These are phyloP conservation scores for Lichtheimia ramosa DNA, from an alignment of 371 early-diverging fungal genomes.

Conservation along the genomic window DNA sequence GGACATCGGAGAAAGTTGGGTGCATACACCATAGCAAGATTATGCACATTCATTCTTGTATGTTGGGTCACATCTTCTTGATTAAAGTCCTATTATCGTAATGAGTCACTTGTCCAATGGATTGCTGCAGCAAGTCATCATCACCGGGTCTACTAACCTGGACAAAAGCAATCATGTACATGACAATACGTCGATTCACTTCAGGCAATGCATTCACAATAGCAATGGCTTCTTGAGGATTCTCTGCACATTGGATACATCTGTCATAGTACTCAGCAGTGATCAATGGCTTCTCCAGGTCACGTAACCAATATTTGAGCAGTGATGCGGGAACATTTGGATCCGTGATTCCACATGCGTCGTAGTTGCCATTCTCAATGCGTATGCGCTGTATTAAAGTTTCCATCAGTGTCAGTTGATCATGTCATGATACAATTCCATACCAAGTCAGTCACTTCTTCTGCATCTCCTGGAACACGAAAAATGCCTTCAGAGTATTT, in stretches of 20 bases:
- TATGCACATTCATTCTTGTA: slow-evolving; percentile 88
- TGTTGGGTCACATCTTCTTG: slow-evolving; percentile 62
- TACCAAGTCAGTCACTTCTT: slow-evolving; percentile 82
- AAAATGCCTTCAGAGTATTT: slow-evolving; percentile 91
- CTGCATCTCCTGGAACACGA: slow-evolving; percentile 96
- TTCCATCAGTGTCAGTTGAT: not conserved
- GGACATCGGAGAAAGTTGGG: slow-evolving; percentile 93
- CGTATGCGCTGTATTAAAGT: slow-evolving; percentile 54
- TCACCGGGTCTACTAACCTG: slow-evolving; percentile 46
- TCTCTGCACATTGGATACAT: slow-evolving; percentile 66
- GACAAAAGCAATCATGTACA: slow-evolving; percentile 82
- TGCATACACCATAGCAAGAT: slow-evolving; percentile 97
- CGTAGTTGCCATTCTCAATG: slow-evolving; percentile 85
- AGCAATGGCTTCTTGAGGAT: slow-evolving; percentile 54
- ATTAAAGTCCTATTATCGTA: slow-evolving; percentile 65
- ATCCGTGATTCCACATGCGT: slow-evolving; percentile 70
- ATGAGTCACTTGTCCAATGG: not conserved
- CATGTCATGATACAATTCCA: slow-evolving; percentile 9
- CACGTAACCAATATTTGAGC: slow-evolving; percentile 92
- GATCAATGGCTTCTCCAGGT: slow-evolving; percentile 90
- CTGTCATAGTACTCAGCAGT: slow-evolving; percentile 74
- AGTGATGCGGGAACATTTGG: slow-evolving; percentile 93
- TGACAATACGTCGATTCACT: slow-evolving; percentile 73
- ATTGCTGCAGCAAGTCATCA: not conserved
- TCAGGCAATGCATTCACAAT: slow-evolving; percentile 75